Evolutionary conservation across 1,284 basidiomycete species (phyloP), one percentile per base, ranked within the genome.

Genomic region (Anthracocystis walkeri): DNA sequence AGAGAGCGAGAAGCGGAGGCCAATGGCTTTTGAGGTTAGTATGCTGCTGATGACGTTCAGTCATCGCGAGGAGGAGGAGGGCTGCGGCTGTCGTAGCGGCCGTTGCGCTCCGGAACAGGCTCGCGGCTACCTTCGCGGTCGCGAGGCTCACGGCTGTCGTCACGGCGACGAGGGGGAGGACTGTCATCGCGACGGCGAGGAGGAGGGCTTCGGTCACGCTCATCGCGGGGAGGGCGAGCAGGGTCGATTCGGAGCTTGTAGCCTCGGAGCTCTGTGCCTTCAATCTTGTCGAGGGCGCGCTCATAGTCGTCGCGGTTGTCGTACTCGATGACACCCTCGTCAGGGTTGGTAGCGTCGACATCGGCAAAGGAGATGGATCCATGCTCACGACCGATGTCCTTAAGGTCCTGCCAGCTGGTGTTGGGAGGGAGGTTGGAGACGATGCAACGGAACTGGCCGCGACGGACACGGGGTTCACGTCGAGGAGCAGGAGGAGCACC

Each of bases 371-470:
- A 75, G 65, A 83, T 73, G 51, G 75, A 68, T 21, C 96, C 96
- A 1, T 94, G 93, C 77, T 93, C 92, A 54, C 96, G 91, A 86
- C 98, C 97, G 53, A 98, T 90, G 85, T 98, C 96, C 83, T 99
- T 98, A 75, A 99, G 90, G 86, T 99, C 96, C 87, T 97, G 95
- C 95, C 95, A 97, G 74, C 93, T 90, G 31, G 95, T 93, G 74
- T 93, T 89, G 87, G 94, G 94, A 0, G 94, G 94, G 18, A 97
- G 89, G 92, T 94, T 86, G 49, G 75, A 71, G 46, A 74, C 75
- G 54, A 83, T 65, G 41, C 83, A 66, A 29, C 83, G 82, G 79
- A 71, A 81, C 58, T 77, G 67, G 35, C 82, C 81, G 25, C 82
- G 79, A 46, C 80, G 80, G 40, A 81, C 51, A 8, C 73, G 74